A percentile compares a stretch with the other conserved stretches of the same genome.
Conservation (phyloP, 352 stramenopile species). For the Phytophthora sp. region DNA sequence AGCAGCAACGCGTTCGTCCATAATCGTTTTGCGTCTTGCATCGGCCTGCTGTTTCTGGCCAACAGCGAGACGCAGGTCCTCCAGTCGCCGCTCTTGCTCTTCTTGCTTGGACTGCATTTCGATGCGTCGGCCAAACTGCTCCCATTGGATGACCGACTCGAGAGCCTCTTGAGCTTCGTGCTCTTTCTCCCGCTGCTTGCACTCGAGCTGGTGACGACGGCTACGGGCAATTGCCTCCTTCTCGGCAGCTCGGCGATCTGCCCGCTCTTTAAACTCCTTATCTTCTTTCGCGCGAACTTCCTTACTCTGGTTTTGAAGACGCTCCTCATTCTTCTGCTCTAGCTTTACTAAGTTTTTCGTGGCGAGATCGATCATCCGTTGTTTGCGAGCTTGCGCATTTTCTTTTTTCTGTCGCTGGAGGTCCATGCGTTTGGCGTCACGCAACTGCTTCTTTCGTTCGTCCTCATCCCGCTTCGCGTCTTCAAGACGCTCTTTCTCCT, state of each 20-base stretch:
- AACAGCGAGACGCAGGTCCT: constrained; percentile 67
- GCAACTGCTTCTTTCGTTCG: constrained; percentile 70
- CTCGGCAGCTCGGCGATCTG: constrained; percentile 67
- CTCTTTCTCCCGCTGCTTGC: constrained; percentile 49
- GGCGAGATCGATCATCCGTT: constrained; percentile 86
- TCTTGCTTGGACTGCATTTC: constrained; percentile 68
- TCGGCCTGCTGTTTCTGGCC: constrained; percentile 81
- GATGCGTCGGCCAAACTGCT: constrained; percentile 65
- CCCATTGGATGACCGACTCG: constrained; percentile 67
- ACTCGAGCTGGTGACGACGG: constrained; percentile 61
- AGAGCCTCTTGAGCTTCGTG: constrained; percentile 43
- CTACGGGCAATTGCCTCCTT: constrained; percentile 68
- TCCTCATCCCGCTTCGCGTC: constrained; percentile 77
- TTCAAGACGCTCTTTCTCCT: constrained; percentile 66
- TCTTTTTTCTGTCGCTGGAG: constrained; percentile 67
- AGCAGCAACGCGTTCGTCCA: constrained; percentile 43
- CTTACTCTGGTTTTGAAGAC: constrained; percentile 68
- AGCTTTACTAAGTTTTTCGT: constrained; percentile 76
- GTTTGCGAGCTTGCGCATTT: constrained; percentile 63
- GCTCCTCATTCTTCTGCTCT: constrained; percentile 63
- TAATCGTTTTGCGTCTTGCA: constrained; percentile 55
- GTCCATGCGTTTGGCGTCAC: constrained; percentile 66
- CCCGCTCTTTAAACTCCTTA: constrained; percentile 55
- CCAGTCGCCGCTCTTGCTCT: constrained; percentile 60
- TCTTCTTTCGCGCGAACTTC: constrained; percentile 82